phyloP scores from a whole-genome alignment of 1,284 basidiomycete species.

The Boletellus sp. region DNA sequence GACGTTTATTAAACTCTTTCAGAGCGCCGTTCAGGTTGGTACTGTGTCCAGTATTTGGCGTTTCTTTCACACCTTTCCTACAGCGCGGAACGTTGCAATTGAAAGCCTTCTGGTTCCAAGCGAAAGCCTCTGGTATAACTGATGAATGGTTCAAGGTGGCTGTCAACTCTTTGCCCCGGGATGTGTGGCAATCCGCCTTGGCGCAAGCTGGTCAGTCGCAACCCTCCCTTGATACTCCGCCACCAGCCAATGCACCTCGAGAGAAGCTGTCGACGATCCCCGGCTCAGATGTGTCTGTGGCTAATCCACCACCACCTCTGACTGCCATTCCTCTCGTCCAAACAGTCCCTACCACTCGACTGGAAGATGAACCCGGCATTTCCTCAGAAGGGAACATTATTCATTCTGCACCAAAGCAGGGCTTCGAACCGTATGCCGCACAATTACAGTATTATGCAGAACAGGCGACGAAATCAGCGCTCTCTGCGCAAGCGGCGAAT shows the following conservation, averaged over 20 bases:
- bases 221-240: neutral
- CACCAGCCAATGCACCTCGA: neutral
- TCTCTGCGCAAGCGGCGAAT: constrained; percentile 1
- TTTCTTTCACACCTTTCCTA: constrained; percentile 6
- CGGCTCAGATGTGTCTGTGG: neutral
- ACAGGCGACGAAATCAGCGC: constrained; percentile 10
- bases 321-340: neutral
- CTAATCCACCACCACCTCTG: neutral
- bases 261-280: neutral
- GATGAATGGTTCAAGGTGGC: constrained; percentile 23
- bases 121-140: constrained; percentile 16
- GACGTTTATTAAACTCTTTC: constrained; percentile 25
- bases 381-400: neutral
- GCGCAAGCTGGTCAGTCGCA: constrained; percentile 6
- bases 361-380: neutral
- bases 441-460: constrained; percentile 24
- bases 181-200: constrained; percentile 11
- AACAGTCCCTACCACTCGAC: neutral
- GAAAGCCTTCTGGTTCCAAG: constrained; percentile 13
- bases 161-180: constrained; percentile 18
- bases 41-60: neutral
- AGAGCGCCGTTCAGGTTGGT: constrained; percentile 21
- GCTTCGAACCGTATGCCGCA: constrained; percentile 10
- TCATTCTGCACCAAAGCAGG: neutral
- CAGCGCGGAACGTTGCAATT: constrained; percentile 18